Evolutionary conservation across 2,329 filamentous ascomycete species (phyloP).

Genomic region (Xylariaceae sp.): DNA sequence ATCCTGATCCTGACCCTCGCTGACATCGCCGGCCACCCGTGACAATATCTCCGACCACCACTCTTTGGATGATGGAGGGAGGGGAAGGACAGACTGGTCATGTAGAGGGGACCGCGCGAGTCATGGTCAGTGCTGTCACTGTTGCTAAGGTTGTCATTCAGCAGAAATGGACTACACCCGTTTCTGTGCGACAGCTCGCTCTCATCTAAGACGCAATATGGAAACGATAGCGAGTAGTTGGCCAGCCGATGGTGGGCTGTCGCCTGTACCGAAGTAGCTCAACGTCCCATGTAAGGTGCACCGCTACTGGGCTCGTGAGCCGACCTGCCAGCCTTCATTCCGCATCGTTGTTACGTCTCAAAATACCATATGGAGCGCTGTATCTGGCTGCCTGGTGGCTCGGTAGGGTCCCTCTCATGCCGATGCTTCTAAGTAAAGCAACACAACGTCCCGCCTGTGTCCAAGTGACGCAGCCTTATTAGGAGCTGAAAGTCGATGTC

Average conservation of each 20-base stretch:
- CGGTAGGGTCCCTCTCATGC: too few relatives aligned
- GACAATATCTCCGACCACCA: slow-evolving; percentile 7
- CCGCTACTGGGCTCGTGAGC: too few relatives aligned
- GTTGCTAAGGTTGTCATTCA: too few relatives aligned
- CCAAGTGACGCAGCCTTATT: slow-evolving; percentile 16
- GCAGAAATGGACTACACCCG: too few relatives aligned
- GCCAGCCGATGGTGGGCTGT: neutral
- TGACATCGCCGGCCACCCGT: neutral
- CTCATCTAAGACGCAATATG: neutral
- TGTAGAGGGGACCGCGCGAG: slow-evolving; percentile 1
- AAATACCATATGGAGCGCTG: too few relatives aligned
- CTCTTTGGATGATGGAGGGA: neutral
- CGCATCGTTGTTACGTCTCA: too few relatives aligned
- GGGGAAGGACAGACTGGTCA: neutral
- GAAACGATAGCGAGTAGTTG: neutral
- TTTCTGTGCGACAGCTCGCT: too few relatives aligned
- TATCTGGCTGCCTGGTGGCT: neutral
- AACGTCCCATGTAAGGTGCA: too few relatives aligned
- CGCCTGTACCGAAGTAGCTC: too few relatives aligned
- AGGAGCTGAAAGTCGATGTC: slow-evolving; percentile 6
- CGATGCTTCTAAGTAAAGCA: slow-evolving; percentile 13
- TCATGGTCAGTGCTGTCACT: too few relatives aligned
- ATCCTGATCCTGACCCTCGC: slow-evolving; percentile 9
- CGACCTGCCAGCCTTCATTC: too few relatives aligned
- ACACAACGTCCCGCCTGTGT: slow-evolving; percentile 6